Conservation (phyloP, 495 filamentous ascomycete genomes). For the Podospora conica region DNA sequence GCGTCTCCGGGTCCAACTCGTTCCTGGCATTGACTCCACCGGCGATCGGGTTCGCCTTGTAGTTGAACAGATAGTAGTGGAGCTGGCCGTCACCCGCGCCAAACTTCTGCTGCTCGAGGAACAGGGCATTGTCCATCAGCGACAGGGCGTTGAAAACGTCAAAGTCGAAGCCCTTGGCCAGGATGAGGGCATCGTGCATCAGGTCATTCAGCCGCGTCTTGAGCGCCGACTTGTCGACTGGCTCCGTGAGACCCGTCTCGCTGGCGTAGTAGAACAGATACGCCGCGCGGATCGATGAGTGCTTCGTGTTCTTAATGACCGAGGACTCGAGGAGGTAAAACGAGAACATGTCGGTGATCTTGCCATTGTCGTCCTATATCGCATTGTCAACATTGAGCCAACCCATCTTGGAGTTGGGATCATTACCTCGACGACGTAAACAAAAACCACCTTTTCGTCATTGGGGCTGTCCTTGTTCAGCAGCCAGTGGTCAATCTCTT, state of each 20-base stretch:
- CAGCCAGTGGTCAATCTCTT: conserved; percentile 86
- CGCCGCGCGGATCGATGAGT: conserved; percentile 72
- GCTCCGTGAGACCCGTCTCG: conserved; percentile 63
- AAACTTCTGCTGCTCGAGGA: conserved; percentile 88
- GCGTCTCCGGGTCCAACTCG: conserved; percentile 60
- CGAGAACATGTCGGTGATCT: conserved; percentile 93
- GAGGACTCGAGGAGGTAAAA: conserved; percentile 94
- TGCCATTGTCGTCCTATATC: conserved; percentile 45
- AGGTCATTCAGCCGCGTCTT: conserved; percentile 67
- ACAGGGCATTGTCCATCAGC: conserved; percentile 85
- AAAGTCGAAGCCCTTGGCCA: conserved; percentile 81
- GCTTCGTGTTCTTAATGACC: conserved; percentile 72
- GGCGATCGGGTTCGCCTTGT: conserved; percentile 69
- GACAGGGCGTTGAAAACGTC: conserved; percentile 97
- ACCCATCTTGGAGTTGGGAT: neutral
- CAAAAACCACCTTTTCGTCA: conserved; percentile 80
- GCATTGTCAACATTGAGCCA: neutral
- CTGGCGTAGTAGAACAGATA: conserved; percentile 97
- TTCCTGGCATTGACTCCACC: conserved; percentile 80
- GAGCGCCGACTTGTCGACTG: conserved; percentile 49
- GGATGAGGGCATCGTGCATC: conserved; percentile 77
- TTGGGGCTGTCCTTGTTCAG: conserved; percentile 54
- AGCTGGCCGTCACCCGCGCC: conserved; percentile 88
- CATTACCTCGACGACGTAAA: conserved; percentile 78
- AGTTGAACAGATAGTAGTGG: conserved; percentile 97